phyloP scores from a whole-genome alignment of 495 filamentous ascomycete species.

The Penicillium herquei region DNA sequence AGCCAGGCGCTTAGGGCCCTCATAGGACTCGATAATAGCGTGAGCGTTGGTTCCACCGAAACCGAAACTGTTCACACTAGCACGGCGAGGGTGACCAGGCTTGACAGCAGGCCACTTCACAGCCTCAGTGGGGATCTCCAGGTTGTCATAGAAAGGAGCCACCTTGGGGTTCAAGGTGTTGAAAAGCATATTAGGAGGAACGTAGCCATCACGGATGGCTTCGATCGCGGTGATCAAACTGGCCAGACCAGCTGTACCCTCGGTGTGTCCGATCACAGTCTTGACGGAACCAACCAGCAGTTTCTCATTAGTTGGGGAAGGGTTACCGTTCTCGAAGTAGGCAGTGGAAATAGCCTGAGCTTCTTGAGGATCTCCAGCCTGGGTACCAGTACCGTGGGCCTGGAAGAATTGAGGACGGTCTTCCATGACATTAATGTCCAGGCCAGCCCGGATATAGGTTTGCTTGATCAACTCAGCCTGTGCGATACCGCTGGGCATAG shows the following conservation, averaged over 20 bases:
- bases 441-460: slow-evolving; percentile 33
- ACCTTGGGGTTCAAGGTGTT: slow-evolving; percentile 45
- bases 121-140: slow-evolving; percentile 42
- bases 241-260: slow-evolving; percentile 55
- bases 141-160: slow-evolving; percentile 32
- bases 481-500: slow-evolving; percentile 30
- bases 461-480: slow-evolving; percentile 34
- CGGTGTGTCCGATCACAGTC: slow-evolving; percentile 50
- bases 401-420: slow-evolving; percentile 40
- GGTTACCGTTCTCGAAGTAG: background rate
- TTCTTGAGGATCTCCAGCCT: slow-evolving; percentile 60
- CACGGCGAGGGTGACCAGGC: slow-evolving; percentile 43
- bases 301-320: background rate
- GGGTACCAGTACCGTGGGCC: slow-evolving; percentile 29
- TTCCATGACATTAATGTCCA: slow-evolving; percentile 21
- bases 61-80: slow-evolving; percentile 64
- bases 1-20: too few relatives aligned
- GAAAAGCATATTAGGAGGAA: slow-evolving; percentile 56
- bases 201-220: slow-evolving; percentile 40
- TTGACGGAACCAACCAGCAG: slow-evolving; percentile 50
- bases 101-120: slow-evolving; percentile 16
- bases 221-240: slow-evolving; percentile 54
- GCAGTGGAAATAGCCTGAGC: slow-evolving; percentile 16
- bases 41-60: slow-evolving; percentile 61
- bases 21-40: slow-evolving; percentile 51